These are phyloP conservation scores for Xylariaceae sp. DNA, from an alignment of 2,329 filamentous ascomycete species.

Conservation along the genomic window DNA sequence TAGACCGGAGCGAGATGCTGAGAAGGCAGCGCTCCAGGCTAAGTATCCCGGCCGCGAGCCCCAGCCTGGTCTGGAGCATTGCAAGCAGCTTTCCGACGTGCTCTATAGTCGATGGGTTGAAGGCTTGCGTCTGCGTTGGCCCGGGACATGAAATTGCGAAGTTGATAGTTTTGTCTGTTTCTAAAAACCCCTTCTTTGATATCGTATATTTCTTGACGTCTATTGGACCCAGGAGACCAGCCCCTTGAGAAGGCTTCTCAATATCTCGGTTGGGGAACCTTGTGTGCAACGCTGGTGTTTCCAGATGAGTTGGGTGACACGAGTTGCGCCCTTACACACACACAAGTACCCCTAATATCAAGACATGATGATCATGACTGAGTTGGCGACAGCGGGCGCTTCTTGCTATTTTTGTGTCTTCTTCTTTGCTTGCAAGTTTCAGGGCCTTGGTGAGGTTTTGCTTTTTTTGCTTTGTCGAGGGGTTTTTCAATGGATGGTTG, in stretches of 20 bases:
- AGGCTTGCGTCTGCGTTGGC: slow-evolving; percentile 69
- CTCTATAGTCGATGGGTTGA: slow-evolving; percentile 89
- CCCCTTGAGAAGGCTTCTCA: not conserved
- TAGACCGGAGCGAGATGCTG: slow-evolving; percentile 39
- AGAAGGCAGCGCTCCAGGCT: slow-evolving; percentile 44
- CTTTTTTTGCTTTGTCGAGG: not conserved
- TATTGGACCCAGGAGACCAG: no score
- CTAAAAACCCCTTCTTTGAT: not conserved
- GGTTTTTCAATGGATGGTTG: not conserved
- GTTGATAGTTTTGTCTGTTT: not conserved
- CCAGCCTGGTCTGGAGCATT: slow-evolving; percentile 80
- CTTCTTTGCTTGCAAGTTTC: not conserved
- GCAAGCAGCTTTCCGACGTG: slow-evolving; percentile 81
- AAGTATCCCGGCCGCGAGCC: slow-evolving; percentile 52
- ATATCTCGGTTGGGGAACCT: not conserved
- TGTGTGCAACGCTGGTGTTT: slow-evolving; percentile 2
- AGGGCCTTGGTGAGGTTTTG: not conserved
- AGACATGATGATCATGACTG: not conserved
- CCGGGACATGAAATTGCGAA: slow-evolving; percentile 30
- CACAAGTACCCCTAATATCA: not conserved
- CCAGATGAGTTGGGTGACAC: not conserved
- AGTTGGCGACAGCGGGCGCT: not conserved
- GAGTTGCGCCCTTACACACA: not conserved
- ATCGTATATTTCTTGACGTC: not conserved
- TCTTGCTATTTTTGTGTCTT: slow-evolving; percentile 4